Conservation (phyloP, 306 rosid species). For the Alnus glutinosa region DNA sequence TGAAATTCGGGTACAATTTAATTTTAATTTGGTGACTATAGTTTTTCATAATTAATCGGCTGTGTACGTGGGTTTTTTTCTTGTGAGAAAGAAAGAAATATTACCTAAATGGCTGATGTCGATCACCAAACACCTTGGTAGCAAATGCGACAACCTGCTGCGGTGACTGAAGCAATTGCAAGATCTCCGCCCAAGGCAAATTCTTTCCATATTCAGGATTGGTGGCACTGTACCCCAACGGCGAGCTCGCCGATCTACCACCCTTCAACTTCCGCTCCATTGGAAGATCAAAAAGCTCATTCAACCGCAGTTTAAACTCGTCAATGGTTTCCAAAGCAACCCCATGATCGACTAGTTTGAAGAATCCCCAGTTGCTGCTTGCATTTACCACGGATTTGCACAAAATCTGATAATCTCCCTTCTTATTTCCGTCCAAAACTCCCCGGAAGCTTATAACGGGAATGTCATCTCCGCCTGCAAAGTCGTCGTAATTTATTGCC, state of each 20-base stretch:
- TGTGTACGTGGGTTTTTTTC: no score
- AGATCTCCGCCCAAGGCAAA: constrained; percentile 5
- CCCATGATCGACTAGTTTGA: not conserved
- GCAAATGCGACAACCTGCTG: not conserved
- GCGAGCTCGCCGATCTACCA: not conserved
- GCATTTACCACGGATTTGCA: constrained; percentile 6
- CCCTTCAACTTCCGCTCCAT: constrained; percentile 6
- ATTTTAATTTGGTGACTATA: no score
- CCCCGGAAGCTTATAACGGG: not conserved
- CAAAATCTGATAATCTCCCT: not conserved
- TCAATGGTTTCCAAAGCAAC: not conserved
- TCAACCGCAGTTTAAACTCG: not conserved
- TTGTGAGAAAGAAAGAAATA: not conserved
- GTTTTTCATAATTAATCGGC: no score
- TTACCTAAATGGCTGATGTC: constrained; percentile 7
- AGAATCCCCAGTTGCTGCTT: not conserved
- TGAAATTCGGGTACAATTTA: no score
- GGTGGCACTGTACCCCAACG: constrained; percentile 1
- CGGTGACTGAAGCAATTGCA: constrained; percentile 1
- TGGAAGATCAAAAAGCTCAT: constrained; percentile 3
- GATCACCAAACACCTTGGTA: constrained; percentile 9
- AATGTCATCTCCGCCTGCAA: not conserved
- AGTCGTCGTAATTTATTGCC: not conserved
- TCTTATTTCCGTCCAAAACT: not conserved
- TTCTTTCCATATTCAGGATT: constrained; percentile 2